phyloP scores from a whole-genome alignment of 2,329 filamentous ascomycete genomes.

The Coleophoma eucalyptorum region DNA sequence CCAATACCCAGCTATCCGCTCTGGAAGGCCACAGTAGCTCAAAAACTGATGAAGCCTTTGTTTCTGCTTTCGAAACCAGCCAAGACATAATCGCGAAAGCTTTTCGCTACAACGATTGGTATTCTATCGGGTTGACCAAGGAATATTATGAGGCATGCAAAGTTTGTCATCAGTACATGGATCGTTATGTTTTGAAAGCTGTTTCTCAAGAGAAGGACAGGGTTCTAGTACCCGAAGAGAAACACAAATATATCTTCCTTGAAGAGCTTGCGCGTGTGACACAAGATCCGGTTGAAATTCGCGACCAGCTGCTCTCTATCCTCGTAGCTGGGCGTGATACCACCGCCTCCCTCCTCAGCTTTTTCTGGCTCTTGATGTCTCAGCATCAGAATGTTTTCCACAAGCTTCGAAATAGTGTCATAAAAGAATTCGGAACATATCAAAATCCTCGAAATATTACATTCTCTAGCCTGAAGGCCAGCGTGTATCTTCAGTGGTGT shows the following conservation, averaged over 20 bases:
- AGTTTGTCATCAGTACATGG: not conserved
- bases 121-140: conserved; percentile 10
- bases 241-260: conserved; percentile 37
- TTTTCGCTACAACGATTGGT: conserved; percentile 6
- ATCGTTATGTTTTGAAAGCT: conserved; percentile 5
- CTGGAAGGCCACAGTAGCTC: not conserved
- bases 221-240: no score
- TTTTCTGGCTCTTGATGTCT: conserved; percentile 38
- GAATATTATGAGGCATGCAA: not conserved
- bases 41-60: not conserved
- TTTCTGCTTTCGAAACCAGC: not conserved
- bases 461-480: conserved; percentile 10
- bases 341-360: conserved; percentile 40
- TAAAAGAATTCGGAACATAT: conserved; percentile 25
- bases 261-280: conserved; percentile 42
- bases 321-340: conserved; percentile 43
- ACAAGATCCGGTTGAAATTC: conserved; percentile 32
- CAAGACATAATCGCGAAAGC: conserved; percentile 19
- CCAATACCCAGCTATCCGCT: conserved; percentile 24
- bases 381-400: conserved; percentile 35
- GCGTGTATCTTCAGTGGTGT: conserved; percentile 42
- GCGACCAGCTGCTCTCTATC: conserved; percentile 37
- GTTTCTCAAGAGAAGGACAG: conserved; percentile 1
- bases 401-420: conserved; percentile 38
- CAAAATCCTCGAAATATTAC: conserved; percentile 4